Conservation (phyloP, 305 asterid species). For the Solanum hybrid region DNA sequence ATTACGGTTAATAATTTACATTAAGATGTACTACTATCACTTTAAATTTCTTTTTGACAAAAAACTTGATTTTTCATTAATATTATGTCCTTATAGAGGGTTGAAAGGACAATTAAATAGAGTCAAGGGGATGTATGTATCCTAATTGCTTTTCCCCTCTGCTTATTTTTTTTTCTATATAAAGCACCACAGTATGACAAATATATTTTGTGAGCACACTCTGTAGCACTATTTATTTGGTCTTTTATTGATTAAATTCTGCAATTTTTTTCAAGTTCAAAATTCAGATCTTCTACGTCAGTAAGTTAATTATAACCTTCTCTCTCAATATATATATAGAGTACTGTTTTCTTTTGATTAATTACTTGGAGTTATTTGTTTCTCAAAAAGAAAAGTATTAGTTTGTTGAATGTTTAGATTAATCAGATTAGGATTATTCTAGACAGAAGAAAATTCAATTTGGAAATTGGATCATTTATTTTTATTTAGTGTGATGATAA, state of each 20-base stretch:
- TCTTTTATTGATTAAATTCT: neutral
- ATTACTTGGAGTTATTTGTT: neutral
- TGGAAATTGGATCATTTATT: too few relatives aligned
- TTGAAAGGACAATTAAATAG: neutral
- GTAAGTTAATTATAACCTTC: neutral
- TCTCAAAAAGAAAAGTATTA: neutral
- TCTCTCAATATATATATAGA: neutral
- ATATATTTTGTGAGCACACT: neutral
- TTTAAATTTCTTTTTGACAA: too few relatives aligned
- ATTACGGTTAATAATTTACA: too few relatives aligned
- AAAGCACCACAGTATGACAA: neutral
- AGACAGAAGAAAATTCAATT: neutral
- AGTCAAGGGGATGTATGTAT: neutral
- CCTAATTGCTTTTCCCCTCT: neutral
- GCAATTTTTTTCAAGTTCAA: neutral
- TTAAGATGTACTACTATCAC: neutral
- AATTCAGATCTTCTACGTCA: neutral
- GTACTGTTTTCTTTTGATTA: neutral
- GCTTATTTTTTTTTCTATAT: neutral
- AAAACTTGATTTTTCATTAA: neutral
- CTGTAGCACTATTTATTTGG: neutral
- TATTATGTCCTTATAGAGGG: neutral
- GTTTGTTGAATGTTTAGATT: neutral
- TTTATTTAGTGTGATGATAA: neutral
- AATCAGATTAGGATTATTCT: neutral